phyloP scores from a whole-genome alignment of 2,329 filamentous ascomycete genomes.

The Ceratocystis albifundus region DNA sequence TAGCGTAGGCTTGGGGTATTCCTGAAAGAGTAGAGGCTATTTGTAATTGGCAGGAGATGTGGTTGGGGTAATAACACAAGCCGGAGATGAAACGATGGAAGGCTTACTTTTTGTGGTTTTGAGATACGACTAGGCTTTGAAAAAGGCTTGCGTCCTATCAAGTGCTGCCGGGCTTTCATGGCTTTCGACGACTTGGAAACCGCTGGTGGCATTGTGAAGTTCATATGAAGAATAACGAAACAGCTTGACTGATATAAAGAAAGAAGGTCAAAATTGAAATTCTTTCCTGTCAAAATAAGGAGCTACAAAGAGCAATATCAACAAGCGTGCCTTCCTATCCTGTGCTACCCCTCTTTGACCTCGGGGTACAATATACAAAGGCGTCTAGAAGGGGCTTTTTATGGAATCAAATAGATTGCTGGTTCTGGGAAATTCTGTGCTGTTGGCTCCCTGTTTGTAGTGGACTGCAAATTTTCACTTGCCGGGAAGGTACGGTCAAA shows the following conservation, averaged over 20 bases:
- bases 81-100: neutral
- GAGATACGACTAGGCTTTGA: neutral
- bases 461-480: constrained; percentile 4
- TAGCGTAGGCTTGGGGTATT: neutral
- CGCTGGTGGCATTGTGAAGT: neutral
- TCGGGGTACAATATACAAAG: neutral
- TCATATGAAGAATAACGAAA: neutral
- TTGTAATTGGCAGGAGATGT: neutral
- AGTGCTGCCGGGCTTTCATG: neutral
- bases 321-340: neutral
- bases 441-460: neutral
- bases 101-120: neutral
- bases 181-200: neutral
- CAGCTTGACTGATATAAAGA: neutral
- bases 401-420: constrained; percentile 6
- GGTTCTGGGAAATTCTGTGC: neutral
- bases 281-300: neutral
- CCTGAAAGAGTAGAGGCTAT: neutral
- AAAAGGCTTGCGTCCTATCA: neutral
- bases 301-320: neutral
- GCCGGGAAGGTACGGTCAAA: neutral
- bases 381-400: neutral
- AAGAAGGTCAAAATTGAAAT: constrained; percentile 1
- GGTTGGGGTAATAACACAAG: neutral
- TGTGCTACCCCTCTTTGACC: constrained; percentile 6